phyloP scores from a whole-genome alignment of 2,329 filamentous ascomycete species.

The Exutisphaerella laricina region DNA sequence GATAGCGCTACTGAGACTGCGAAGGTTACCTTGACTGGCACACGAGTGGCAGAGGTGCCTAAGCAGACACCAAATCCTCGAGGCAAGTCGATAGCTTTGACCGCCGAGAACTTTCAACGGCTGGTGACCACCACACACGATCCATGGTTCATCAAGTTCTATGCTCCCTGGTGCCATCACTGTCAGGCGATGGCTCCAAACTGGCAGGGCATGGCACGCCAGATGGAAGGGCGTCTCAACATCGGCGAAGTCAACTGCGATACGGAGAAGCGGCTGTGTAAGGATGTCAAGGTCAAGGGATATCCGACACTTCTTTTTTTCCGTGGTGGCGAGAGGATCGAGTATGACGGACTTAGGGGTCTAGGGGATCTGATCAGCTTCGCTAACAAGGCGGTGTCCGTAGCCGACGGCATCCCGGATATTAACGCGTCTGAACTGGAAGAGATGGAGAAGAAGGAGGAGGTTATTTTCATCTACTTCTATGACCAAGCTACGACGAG shows the following conservation, averaged over 20 bases:
- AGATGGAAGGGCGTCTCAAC: constrained; percentile 85
- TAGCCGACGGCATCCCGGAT: constrained; percentile 70
- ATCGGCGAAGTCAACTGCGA: constrained; percentile 97
- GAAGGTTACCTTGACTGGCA: constrained; percentile 45
- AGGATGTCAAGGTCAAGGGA: constrained; percentile 71
- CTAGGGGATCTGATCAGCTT: constrained; percentile 85
- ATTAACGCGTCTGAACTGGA: constrained; percentile 72
- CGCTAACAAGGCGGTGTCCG: constrained; percentile 76
- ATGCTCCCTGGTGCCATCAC: constrained; percentile 94
- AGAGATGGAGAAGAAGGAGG: constrained; percentile 82
- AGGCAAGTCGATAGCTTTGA: constrained; percentile 69
- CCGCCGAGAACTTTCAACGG: constrained; percentile 77
- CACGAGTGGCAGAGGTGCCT: constrained; percentile 41
- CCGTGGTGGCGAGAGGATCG: constrained; percentile 81
- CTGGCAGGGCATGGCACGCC: constrained; percentile 83
- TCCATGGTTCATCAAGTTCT: constrained; percentile 98
- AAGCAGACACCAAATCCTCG: constrained; percentile 63
- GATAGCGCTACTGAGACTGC: constrained; percentile 30
- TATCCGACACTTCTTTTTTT: constrained; percentile 94
- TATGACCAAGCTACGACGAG: constrained; percentile 91
- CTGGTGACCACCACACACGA: constrained; percentile 81
- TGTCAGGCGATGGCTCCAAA: constrained; percentile 88
- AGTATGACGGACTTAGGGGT: constrained; percentile 87
- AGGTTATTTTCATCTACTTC: constrained; percentile 96
- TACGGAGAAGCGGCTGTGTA: constrained; percentile 77